phyloP scores from a whole-genome alignment of 1,284 basidiomycete genomes.

The Cutaneotrichosporon daszewskae region DNA sequence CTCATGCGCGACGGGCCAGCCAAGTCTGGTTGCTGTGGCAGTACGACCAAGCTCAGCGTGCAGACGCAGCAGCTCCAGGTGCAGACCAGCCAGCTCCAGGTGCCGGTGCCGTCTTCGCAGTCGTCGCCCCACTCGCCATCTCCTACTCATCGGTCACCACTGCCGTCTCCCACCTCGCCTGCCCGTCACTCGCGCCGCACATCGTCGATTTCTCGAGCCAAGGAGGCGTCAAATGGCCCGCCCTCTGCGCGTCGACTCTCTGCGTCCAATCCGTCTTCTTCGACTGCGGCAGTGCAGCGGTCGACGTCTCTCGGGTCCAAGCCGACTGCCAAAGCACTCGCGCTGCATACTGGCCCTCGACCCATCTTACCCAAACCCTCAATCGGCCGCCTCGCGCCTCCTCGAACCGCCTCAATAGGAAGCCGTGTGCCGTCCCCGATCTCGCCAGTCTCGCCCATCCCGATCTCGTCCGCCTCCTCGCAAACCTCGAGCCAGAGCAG shows the following conservation, averaged over 20 bases:
- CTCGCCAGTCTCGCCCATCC: not conserved
- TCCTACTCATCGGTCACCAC: slow-evolving; percentile 1
- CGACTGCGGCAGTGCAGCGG: slow-evolving; percentile 18
- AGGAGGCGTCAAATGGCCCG: slow-evolving; percentile 10
- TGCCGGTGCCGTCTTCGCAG: not conserved
- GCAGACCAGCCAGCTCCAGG: not conserved
- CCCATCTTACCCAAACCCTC: slow-evolving; percentile 32
- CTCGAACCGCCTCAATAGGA: slow-evolving; percentile 6
- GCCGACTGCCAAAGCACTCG: slow-evolving; percentile 29
- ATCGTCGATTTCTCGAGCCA: slow-evolving; percentile 17
- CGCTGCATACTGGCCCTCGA: slow-evolving; percentile 27
- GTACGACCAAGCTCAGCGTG: not conserved
- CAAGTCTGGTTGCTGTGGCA: slow-evolving; percentile 7
- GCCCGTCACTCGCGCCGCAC: slow-evolving; percentile 6
- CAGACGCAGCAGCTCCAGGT: not conserved
- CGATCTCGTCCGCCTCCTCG: too few species aligned
- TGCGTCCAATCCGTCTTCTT: slow-evolving; percentile 26
- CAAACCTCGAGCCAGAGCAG: slow-evolving; percentile 16
- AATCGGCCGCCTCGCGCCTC: slow-evolving; percentile 4
- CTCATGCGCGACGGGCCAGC: slow-evolving; percentile 10
- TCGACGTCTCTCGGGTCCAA: slow-evolving; percentile 26
- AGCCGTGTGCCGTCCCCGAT: slow-evolving; percentile 15
- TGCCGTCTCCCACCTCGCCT: slow-evolving; percentile 8
- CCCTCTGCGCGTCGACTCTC: slow-evolving; percentile 19
- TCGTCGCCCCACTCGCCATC: not conserved